A percentile compares a stretch with the other conserved stretches of the same genome.
Evolutionary conservation across 2,329 filamentous ascomycete genomes (phyloP).

Genomic region (Trichoderma semiorbis): DNA sequence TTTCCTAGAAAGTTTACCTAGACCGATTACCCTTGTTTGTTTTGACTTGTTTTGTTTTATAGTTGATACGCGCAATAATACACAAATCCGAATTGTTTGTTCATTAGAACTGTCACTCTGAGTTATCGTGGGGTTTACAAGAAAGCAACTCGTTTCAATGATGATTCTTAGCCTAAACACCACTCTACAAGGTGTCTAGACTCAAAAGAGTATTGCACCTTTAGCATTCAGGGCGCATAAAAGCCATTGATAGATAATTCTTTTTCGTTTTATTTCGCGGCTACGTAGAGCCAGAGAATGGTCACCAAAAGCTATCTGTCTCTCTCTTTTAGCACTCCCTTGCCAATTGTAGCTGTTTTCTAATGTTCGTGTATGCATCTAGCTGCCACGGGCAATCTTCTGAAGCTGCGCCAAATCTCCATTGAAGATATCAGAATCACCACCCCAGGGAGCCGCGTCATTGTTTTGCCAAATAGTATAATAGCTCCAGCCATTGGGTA

Average conservation of each 20-base stretch:
- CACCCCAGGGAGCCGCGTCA: conserved; percentile 22
- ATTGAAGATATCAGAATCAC: conserved; percentile 25
- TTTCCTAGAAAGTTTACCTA: background rate
- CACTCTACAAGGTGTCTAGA: background rate
- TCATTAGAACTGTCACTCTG: background rate
- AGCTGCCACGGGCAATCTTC: conserved; percentile 22
- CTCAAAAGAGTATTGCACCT: background rate
- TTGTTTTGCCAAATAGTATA: conserved; percentile 47
- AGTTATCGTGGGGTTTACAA: background rate
- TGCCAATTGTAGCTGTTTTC: background rate
- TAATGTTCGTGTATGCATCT: background rate
- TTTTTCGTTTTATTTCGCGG: background rate
- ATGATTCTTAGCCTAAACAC: background rate
- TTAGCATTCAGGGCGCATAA: background rate
- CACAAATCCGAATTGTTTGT: background rate
- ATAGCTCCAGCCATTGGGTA: conserved; percentile 50
- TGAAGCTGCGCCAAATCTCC: conserved; percentile 23
- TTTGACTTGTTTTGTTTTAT: background rate
- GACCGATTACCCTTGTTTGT: background rate
- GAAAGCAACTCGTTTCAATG: background rate
- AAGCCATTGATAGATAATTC: background rate
- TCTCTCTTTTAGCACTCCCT: background rate
- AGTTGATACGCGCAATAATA: background rate
- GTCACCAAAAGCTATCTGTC: background rate
- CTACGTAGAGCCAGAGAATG: background rate